Evolutionary conservation across 495 filamentous ascomycete species (phyloP), one percentile per base, ranked within the genome.

Genomic region (Evansstolkia leycettana): DNA sequence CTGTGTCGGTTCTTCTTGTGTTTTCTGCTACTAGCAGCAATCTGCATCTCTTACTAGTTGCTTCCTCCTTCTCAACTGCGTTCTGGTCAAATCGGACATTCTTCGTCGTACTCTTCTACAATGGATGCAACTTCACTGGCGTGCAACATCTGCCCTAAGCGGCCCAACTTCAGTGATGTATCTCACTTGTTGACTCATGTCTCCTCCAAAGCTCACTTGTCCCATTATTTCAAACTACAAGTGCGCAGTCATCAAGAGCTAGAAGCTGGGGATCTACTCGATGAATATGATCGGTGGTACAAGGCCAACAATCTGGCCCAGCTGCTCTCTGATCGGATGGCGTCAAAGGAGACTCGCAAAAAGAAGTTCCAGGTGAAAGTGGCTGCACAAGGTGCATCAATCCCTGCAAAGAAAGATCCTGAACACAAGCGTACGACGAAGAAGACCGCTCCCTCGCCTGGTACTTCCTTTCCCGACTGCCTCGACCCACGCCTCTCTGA

Each of bases 161-260:
- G 69, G 36, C 82, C 84, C 8, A 62, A 51, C 26, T 95, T 93
- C 58, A 90, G 85, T 34, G 87, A 95, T 50, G 58, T 84, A 20
- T 92, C 86, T 11, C 87, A 94, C 47, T 65, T 94, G 16, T 68
- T 95, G 38, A 95, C 87, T 20, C 87, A 95, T 46, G 69, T 92
- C 12, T 69, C 76, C 16, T 93, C 85, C 33, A 94, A 94, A 48
- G 77, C 76, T 23, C 87, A 95, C 51, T 58, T 94, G 8, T 71
- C 82, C 11, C 65, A 80, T 42, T 70, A 78, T 32, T 83, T 81
- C 67, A 83, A 81, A 42, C 59, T 82, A 24, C 68, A 79, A 40
- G 68, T 94, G 35, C 69, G 67, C 38, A 67, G 75, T 31, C 58
- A 68, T 17, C 59, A 68, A 16, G 80, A 92, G 25, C 39, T 41